Evolutionary conservation across 371 early-diverging fungal species (phyloP), one percentile per base, ranked within the genome.

Genomic region (Vairimorpha apis): DNA sequence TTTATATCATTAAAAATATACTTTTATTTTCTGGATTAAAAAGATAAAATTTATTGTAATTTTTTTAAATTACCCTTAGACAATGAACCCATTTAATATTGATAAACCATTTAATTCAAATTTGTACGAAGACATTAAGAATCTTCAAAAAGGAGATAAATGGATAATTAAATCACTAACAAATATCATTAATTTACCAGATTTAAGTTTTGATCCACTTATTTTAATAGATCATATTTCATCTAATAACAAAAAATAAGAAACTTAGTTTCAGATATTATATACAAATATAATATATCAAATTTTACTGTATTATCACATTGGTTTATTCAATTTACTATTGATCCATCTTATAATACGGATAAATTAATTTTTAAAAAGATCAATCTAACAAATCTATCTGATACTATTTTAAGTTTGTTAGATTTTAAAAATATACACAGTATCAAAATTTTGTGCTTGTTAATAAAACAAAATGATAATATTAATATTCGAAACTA

Each of bases 21-120:
- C n/a, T n/a, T n/a, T n/a, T n/a, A n/a, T n/a, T n/a, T n/a, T n/a
- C n/a, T n/a, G n/a, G n/a, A n/a, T n/a, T n/a, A n/a, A n/a, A n/a
- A n/a, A n/a, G n/a, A n/a, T n/a, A n/a, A n/a, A n/a, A n/a, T n/a
- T n/a, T n/a, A n/a, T n/a, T n/a, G n/a, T n/a, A n/a, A n/a, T n/a
- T n/a, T n/a, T n/a, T n/a, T n/a, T n/a, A n/a, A n/a, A n/a, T n/a
- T n/a, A n/a, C n/a, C n/a, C n/a, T 27, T 4, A 5, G 2, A 5
- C 12, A 16, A 72, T 72, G 72, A 72, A 72, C 45, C 72, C 72
- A 55, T 72, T 72, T 45, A 14, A 33, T 0, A 33, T 43, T 27
- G 18, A 30, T 23, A 12, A 23, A n/a, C 23, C 16, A 18, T 72
- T 62, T 29, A 60, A 72, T 41, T 23, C 65, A 27, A 27, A 59